A percentile compares a stretch with the other conserved stretches of the same genome.
phyloP scores from a whole-genome alignment of 148 eudicot species.

The Tetragonia tetragonoides region DNA sequence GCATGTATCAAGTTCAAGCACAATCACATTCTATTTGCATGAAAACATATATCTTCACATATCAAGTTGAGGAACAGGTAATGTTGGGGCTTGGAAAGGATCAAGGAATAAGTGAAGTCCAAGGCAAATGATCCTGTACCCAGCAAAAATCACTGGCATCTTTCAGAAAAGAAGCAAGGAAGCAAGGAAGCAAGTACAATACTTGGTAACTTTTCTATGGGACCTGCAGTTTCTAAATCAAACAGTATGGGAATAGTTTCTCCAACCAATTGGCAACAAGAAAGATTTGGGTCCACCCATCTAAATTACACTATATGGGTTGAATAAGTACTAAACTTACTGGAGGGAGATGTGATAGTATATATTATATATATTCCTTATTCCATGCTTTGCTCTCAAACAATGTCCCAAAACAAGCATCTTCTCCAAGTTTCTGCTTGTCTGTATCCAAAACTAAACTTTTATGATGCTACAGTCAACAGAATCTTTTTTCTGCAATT shows the following conservation, averaged over 20 bases:
- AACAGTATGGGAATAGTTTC: conserved; percentile 30
- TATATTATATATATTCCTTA: conserved; percentile 49
- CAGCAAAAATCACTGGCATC: conserved; percentile 33
- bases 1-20: background rate
- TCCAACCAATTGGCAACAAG: conserved; percentile 38
- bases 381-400: conserved; percentile 69
- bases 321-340: conserved; percentile 84
- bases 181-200: conserved; percentile 60
- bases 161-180: conserved; percentile 41
- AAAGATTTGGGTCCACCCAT: conserved; percentile 34
- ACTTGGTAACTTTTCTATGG: conserved; percentile 32
- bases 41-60: conserved; percentile 12
- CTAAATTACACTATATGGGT: conserved; percentile 35
- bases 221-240: conserved; percentile 34
- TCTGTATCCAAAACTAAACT: conserved; percentile 53
- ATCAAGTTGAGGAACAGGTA: conserved; percentile 3
- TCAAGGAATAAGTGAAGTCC: conserved; percentile 34
- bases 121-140: conserved; percentile 35
- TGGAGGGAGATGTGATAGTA: conserved; percentile 57
- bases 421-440: conserved; percentile 42
- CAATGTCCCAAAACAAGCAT: conserved; percentile 61
- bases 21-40: background rate
- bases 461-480: conserved; percentile 64
- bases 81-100: conserved; percentile 10
- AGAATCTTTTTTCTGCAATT: conserved; percentile 48